Evolutionary conservation across 345 rosid genomes (phyloP).

Genomic region (Linum usitatissimum): DNA sequence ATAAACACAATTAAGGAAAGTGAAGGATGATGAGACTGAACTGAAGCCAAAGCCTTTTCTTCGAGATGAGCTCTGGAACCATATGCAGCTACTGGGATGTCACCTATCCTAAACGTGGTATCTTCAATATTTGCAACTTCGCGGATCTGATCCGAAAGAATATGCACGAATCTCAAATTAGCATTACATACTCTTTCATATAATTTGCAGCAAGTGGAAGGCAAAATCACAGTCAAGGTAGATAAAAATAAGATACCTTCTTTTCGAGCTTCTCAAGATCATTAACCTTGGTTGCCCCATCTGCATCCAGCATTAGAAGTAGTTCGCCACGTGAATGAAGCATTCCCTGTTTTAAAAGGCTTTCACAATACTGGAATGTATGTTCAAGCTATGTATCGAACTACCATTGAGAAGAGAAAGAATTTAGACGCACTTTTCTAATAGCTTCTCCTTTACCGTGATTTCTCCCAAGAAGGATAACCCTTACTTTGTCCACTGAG

Average conservation of each 20-base stretch:
- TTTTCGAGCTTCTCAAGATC: conserved; percentile 94
- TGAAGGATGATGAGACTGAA: conserved; percentile 31
- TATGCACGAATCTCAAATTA: conserved; percentile 20
- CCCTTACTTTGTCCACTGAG: conserved; percentile 66
- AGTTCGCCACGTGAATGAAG: conserved; percentile 96
- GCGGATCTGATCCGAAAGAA: conserved; percentile 49
- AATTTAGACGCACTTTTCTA: conserved; percentile 69
- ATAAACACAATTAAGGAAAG: background rate
- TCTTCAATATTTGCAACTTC: conserved; percentile 54
- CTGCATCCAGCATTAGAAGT: conserved; percentile 98
- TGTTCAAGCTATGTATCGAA: conserved; percentile 5
- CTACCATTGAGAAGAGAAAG: conserved; percentile 5
- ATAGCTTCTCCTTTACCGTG: conserved; percentile 99
- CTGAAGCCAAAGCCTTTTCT: conserved; percentile 89
- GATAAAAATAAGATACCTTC: conserved; percentile 43
- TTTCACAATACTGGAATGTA: conserved; percentile 58
- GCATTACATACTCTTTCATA: background rate
- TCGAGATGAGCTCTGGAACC: conserved; percentile 99
- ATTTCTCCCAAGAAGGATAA: conserved; percentile 82
- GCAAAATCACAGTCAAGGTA: conserved; percentile 7
- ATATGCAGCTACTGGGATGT: conserved; percentile 67
- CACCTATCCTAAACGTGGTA: conserved; percentile 46
- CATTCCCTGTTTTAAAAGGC: conserved; percentile 97
- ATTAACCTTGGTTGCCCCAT: conserved; percentile 93
- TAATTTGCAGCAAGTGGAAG: background rate